These are phyloP conservation scores for Oryza officinalis DNA, from an alignment of 176 grass and related monocot species.

Conservation along the genomic window DNA sequence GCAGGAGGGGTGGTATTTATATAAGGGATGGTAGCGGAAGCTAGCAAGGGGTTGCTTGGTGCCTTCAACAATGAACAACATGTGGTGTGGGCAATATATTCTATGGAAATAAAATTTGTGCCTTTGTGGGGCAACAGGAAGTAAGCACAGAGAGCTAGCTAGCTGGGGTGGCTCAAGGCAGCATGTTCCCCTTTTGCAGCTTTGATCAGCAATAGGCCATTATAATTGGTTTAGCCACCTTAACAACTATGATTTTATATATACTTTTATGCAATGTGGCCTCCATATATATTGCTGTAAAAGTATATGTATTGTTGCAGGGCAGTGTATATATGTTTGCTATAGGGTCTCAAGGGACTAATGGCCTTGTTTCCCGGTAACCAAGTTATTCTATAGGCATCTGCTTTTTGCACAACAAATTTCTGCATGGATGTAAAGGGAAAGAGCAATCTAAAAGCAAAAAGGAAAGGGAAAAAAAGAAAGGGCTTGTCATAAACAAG, in stretches of 20 bases:
- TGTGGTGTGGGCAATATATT: constrained; percentile 1
- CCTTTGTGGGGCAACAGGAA: not conserved
- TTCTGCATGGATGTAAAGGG: constrained; percentile 37
- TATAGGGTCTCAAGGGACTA: not conserved
- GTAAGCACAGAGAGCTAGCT: not conserved
- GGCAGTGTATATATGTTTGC: not conserved
- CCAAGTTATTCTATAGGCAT: constrained; percentile 40
- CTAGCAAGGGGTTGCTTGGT: not conserved
- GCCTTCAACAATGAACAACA: constrained; percentile 8
- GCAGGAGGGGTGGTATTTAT: constrained; percentile 22
- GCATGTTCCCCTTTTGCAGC: constrained; percentile 8
- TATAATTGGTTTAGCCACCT: not conserved
- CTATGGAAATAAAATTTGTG: not conserved
- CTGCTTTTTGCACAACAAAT: constrained; percentile 20
- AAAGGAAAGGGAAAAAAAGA: not conserved
- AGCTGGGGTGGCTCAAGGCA: constrained; percentile 18
- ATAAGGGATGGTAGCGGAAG: not conserved
- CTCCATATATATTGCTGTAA: not conserved
- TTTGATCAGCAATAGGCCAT: not conserved
- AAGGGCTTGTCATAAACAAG: constrained; percentile 19
- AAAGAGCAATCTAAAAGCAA: constrained; percentile 27
- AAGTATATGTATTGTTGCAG: not conserved
- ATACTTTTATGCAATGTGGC: not conserved
- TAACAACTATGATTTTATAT: not conserved
- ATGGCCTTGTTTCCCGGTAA: constrained; percentile 32